Base-by-base conservation (phyloP, 352 stramenopile genomes). In the Pseudoperonospora humuli region DNA sequence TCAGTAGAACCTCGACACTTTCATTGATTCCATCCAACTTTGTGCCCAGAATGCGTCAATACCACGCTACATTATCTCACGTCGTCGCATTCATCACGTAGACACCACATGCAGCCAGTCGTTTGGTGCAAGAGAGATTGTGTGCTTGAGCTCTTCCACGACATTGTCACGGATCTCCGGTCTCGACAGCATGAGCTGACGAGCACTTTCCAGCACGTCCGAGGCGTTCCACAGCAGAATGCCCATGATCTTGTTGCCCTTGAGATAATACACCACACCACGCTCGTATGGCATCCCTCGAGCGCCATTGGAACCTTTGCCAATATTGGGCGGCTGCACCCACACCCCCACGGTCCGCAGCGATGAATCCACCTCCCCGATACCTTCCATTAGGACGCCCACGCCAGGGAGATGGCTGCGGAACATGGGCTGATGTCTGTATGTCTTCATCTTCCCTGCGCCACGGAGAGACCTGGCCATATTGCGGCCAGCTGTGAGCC, bases 211-310 rank as follows among this genome's bases (percentile, higher is more conserved):
- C 18, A 95, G 67, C 52, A 91, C 68, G 38, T 96, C 84, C 17
- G 60, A 73, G 0, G 84, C 84, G 45, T 96, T 96, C 81, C 84
- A 95, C 9, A 95, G 60, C 45, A 96, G 36, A 49, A 96, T 87
- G 34, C 86, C 86, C 53, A 93, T 84, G 48, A 96, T 85, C 45
- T 87, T 85, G 64, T 87, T 92, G 34, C 80, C 81, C 36, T 84
- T 77, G 15, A 96, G 57, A 37, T 96, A 96, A 58, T 96, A 96
- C 34, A 96, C 84, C 27, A 95, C 67, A 11, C 86, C 86, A 28
- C 86, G 79, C 37, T 90, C 64, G 44, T 81, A 95, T 11, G 51
- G 35, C 36, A 51, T 44, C 26, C 42, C 52, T 21, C 43, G 51
- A 5, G 21, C 28, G 2, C 42, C 39, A 21, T 50, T 49, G 5